Evolutionary conservation across 208 protist species (phyloP).

Genomic region (Leishmania aethiopica): DNA sequence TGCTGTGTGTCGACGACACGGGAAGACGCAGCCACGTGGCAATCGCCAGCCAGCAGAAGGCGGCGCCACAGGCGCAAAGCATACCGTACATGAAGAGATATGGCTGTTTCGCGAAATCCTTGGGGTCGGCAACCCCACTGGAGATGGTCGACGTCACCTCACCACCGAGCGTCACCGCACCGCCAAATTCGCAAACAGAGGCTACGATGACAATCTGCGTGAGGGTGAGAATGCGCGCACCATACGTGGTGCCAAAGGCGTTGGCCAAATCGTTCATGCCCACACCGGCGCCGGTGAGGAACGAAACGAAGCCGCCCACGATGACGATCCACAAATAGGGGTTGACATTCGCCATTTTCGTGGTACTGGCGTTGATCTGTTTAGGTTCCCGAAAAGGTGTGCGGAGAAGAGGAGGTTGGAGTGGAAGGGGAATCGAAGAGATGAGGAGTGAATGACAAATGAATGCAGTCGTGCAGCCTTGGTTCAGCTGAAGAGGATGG

Average conservation of each 20-base stretch:
- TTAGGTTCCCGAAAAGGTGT: background rate
- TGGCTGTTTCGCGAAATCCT: constrained; percentile 39
- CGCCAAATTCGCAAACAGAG: constrained; percentile 69
- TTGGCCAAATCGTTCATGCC: constrained; percentile 91
- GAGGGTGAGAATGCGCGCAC: constrained; percentile 67
- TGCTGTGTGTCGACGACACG: constrained; percentile 64
- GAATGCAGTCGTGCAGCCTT: background rate
- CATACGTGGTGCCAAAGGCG: constrained; percentile 84
- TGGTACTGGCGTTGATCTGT: background rate
- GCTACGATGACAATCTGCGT: constrained; percentile 76
- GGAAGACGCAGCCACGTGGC: constrained; percentile 52
- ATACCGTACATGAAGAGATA: constrained; percentile 82
- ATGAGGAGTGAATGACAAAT: background rate
- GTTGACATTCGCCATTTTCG: constrained; percentile 36
- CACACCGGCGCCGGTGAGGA: constrained; percentile 67
- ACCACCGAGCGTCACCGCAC: constrained; percentile 59
- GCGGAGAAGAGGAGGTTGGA: background rate
- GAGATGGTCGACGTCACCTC: constrained; percentile 64
- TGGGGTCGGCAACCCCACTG: constrained; percentile 51
- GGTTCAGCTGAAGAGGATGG: background rate
- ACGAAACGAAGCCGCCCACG: constrained; percentile 56
- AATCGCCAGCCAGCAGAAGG: constrained; percentile 55
- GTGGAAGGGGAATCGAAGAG: background rate
- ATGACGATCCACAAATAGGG: constrained; percentile 76
- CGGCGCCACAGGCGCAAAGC: constrained; percentile 46